phyloP scores from a whole-genome alignment of 805 yeast species.

The Wickerhamiella shivajii region DNA sequence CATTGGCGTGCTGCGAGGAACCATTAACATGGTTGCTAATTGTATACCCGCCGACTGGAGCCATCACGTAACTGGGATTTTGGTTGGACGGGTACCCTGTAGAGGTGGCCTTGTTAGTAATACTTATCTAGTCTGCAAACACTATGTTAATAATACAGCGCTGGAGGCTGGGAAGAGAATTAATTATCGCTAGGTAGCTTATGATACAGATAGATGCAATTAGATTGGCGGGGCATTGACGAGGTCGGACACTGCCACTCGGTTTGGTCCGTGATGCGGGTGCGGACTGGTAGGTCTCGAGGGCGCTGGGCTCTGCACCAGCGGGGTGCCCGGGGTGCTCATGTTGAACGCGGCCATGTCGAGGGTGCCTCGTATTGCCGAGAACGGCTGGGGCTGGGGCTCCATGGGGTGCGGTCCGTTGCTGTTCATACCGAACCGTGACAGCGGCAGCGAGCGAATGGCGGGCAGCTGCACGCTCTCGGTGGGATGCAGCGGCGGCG shows the following conservation, averaged over 20 bases:
- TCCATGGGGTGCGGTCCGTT: constrained; percentile 9
- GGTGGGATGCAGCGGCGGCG: constrained; percentile 30
- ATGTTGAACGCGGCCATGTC: constrained; percentile 7
- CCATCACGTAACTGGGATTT: too few relatives aligned
- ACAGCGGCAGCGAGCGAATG: constrained; percentile 24
- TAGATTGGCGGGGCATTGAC: too few relatives aligned
- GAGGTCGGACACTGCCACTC: constrained; percentile 14
- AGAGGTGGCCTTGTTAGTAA: too few relatives aligned
- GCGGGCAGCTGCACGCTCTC: constrained; percentile 27
- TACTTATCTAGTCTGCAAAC: too few relatives aligned
- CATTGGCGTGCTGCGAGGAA: too few relatives aligned
- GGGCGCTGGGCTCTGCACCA: constrained; percentile 3
- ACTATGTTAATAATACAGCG: too few relatives aligned
- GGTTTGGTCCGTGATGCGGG: constrained; percentile 5
- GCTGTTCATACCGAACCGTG: constrained; percentile 3
- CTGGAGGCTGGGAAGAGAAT: too few relatives aligned
- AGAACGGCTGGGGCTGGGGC: constrained; percentile 9
- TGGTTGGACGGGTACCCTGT: too few relatives aligned
- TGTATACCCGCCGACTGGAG: too few relatives aligned
- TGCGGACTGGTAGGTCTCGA: constrained; percentile 15
- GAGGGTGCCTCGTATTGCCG: constrained; percentile 8
- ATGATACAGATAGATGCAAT: too few relatives aligned
- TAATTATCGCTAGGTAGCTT: too few relatives aligned
- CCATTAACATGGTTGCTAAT: too few relatives aligned
- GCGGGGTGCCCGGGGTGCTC: constrained; percentile 8